Evolutionary conservation across 345 rosid species (phyloP).

Genomic region (Murraya paniculata): DNA sequence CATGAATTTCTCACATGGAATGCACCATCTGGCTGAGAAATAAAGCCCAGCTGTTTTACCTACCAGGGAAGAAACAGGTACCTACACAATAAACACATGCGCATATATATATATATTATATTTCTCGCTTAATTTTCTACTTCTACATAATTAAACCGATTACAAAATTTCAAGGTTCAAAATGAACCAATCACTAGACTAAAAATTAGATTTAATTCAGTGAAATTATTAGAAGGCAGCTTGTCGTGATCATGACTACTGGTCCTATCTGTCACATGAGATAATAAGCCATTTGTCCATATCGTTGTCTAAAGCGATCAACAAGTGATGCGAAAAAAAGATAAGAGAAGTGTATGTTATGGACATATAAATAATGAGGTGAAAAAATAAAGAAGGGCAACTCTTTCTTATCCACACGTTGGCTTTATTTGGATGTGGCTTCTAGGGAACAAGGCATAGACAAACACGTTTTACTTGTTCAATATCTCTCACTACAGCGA

Average conservation of each 20-base stretch:
- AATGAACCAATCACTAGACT: background rate
- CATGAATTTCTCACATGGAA: conserved; percentile 48
- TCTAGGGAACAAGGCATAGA: background rate
- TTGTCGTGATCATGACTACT: background rate
- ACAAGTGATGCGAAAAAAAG: background rate
- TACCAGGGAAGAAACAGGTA: conserved; percentile 38
- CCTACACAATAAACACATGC: conserved; percentile 29
- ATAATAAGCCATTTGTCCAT: background rate
- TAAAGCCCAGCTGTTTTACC: conserved; percentile 56
- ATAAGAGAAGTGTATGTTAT: background rate
- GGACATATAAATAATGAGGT: background rate
- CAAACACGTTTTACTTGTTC: background rate
- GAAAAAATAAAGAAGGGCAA: background rate
- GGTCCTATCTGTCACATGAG: background rate
- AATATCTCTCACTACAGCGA: no score
- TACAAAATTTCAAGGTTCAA: no score
- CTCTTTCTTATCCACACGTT: background rate
- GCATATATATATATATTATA: background rate
- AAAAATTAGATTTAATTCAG: background rate
- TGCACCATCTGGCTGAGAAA: conserved; percentile 62
- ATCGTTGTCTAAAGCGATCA: background rate
- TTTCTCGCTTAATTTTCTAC: background rate
- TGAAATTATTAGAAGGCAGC: background rate
- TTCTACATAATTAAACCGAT: background rate
- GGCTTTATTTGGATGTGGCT: background rate